A percentile compares a stretch with the other conserved stretches of the same genome.
Conservation (phyloP, 2,329 filamentous ascomycete species). For the Colletotrichum brevisporum region DNA sequence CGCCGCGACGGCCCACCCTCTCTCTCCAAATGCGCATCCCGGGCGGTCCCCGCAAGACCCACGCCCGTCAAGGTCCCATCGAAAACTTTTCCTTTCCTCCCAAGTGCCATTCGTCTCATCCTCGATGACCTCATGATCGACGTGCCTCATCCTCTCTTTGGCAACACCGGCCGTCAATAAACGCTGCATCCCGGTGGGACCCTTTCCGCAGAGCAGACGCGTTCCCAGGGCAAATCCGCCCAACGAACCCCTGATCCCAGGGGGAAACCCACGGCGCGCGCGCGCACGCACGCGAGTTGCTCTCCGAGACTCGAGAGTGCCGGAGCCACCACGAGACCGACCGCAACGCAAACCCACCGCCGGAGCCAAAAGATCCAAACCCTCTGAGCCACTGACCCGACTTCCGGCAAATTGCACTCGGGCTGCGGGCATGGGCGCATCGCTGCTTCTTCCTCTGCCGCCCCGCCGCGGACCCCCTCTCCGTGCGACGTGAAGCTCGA, state of each 20-base stretch:
- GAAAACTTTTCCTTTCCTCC: constrained; percentile 32
- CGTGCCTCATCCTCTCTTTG: constrained; percentile 21
- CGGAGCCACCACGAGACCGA: constrained; percentile 12
- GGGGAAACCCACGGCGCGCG: neutral
- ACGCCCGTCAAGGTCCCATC: constrained; percentile 29
- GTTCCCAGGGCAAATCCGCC: constrained; percentile 34
- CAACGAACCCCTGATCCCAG: constrained; percentile 28
- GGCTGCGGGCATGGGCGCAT: constrained; percentile 7
- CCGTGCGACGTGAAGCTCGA: constrained; percentile 17
- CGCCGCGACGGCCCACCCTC: neutral
- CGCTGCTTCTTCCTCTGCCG: constrained; percentile 1
- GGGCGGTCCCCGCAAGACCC: constrained; percentile 33
- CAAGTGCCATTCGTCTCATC: constrained; percentile 20
- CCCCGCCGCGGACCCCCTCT: too few relatives aligned
- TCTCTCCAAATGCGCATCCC: constrained; percentile 6
- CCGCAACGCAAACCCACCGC: constrained; percentile 5
- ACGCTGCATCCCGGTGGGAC: constrained; percentile 33
- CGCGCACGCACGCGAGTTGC: constrained; percentile 19
- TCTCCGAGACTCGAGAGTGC: constrained; percentile 31
- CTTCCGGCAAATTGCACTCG: constrained; percentile 7
- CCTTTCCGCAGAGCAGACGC: constrained; percentile 4
- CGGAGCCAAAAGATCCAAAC: constrained; percentile 8
- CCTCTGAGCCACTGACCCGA: constrained; percentile 3
- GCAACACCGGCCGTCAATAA: constrained; percentile 39
- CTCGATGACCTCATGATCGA: constrained; percentile 42